Percentiles rank a stretch among this genome's conserved stretches.
Conservation (phyloP, 1,284 basidiomycete species). For the Ustilago shanxiensis region DNA sequence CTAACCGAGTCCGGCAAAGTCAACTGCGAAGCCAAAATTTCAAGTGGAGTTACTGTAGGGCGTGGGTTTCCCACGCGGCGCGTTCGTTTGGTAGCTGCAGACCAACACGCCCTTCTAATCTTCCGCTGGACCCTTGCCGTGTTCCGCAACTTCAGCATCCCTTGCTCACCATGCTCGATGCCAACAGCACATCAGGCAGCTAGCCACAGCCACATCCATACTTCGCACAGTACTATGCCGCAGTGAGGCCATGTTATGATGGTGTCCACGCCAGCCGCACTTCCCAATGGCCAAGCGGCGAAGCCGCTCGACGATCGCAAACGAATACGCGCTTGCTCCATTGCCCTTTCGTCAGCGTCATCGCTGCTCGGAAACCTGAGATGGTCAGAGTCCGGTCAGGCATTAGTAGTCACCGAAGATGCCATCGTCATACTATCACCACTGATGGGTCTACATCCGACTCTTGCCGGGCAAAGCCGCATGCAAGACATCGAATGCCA, state of each 20-base stretch:
- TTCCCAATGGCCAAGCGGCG: neutral
- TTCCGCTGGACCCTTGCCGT: neutral
- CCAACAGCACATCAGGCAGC: neutral
- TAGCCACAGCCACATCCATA: neutral
- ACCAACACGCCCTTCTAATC: conserved; percentile 32
- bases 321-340: conserved; percentile 31
- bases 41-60: conserved; percentile 28
- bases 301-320: neutral
- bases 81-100: conserved; percentile 16
- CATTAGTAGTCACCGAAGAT: conserved; percentile 39
- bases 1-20: neutral
- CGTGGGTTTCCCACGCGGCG: conserved; percentile 16
- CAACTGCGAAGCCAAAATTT: neutral
- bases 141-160: neutral
- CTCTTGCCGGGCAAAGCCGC: conserved; percentile 22
- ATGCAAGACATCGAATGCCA: conserved; percentile 38
- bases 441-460: conserved; percentile 20
- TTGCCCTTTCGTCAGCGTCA: conserved; percentile 27
- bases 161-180: neutral
- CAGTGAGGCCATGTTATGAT: neutral
- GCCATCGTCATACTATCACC: conserved; percentile 35
- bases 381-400: conserved; percentile 46
- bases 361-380: conserved; percentile 29
- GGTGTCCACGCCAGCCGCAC: neutral
- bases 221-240: neutral